Evolutionary conservation across 2,329 filamentous ascomycete species (phyloP).

Genomic region (Fusarium zealandicum): DNA sequence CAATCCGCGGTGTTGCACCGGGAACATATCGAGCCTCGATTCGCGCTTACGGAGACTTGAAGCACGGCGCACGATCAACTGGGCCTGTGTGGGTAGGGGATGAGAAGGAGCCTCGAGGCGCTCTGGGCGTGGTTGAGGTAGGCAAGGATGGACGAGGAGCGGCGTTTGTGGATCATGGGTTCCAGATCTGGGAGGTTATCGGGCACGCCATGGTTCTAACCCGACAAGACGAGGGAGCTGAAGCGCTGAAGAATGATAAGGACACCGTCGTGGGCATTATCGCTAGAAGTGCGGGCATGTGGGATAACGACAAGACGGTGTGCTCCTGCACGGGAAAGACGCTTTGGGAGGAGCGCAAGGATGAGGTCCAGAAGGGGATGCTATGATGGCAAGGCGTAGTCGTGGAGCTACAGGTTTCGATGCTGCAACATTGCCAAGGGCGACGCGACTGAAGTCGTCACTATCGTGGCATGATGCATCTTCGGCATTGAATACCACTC

Average conservation of each 20-base stretch:
- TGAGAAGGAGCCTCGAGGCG: conserved; percentile 54
- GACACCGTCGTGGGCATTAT: conserved; percentile 93
- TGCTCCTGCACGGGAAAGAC: conserved; percentile 98
- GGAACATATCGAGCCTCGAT: conserved; percentile 87
- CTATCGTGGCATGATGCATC: conserved; percentile 27
- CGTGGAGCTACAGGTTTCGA: no score
- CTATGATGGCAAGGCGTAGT: conserved; percentile 58
- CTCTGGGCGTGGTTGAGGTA: conserved; percentile 79
- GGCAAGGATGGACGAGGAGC: conserved; percentile 77
- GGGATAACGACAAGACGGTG: conserved; percentile 98
- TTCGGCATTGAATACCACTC: conserved; percentile 8
- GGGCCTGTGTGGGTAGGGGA: conserved; percentile 79
- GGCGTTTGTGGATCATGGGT: conserved; percentile 79
- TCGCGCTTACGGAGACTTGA: conserved; percentile 86
- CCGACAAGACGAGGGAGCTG: conserved; percentile 60
- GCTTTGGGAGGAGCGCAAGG: conserved; percentile 94
- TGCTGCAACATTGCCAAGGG: conserved; percentile 14
- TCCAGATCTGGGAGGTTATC: conserved; percentile 96
- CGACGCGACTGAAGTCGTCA: conserved; percentile 13
- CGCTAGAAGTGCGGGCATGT: conserved; percentile 94
- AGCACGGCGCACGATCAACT: conserved; percentile 80
- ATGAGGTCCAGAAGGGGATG: conserved; percentile 91
- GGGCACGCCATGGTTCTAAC: conserved; percentile 90
- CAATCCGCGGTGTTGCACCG: conserved; percentile 79
- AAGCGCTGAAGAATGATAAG: conserved; percentile 74